Percentiles rank a stretch among this genome's conserved stretches.
Conservation (phyloP, 2,329 filamentous ascomycete genomes). For the Domatiomyces catenatus region DNA sequence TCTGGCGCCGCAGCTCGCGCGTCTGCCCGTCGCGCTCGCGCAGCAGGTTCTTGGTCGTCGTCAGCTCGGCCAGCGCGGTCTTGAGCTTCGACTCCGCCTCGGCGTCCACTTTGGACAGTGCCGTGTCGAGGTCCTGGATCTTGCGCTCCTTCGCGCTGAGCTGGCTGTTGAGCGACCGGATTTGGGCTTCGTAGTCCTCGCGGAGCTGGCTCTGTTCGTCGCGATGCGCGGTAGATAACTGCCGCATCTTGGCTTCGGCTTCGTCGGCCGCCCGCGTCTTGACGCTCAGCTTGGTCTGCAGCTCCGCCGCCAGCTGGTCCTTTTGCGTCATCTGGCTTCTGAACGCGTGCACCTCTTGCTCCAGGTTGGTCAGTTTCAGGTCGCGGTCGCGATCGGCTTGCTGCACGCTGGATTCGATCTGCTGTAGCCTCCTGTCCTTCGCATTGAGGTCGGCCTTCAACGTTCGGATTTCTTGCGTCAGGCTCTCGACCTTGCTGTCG, state of each 20-base stretch:
- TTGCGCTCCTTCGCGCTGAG: constrained; percentile 80
- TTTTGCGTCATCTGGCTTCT: constrained; percentile 12
- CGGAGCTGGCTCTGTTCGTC: constrained; percentile 11
- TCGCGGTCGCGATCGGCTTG: constrained; percentile 80
- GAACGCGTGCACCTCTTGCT: constrained; percentile 13
- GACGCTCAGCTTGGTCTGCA: constrained; percentile 12
- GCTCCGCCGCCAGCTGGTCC: constrained; percentile 11
- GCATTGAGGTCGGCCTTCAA: constrained; percentile 77
- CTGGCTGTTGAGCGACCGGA: constrained; percentile 85
- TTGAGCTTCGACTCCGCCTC: constrained; percentile 77
- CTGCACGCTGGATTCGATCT: constrained; percentile 69
- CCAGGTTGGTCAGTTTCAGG: constrained; percentile 8
- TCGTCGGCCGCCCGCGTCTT: neutral
- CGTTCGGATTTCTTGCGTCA: constrained; percentile 72
- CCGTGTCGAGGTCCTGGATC: constrained; percentile 68
- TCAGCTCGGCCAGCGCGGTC: constrained; percentile 62
- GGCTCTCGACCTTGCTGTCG: constrained; percentile 57
- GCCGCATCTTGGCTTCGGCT: constrained; percentile 4
- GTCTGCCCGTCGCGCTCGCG: constrained; percentile 68
- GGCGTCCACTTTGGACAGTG: constrained; percentile 70
- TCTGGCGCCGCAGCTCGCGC: constrained; percentile 64
- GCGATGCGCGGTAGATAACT: constrained; percentile 1
- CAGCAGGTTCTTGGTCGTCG: constrained; percentile 56
- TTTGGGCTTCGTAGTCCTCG: constrained; percentile 35
- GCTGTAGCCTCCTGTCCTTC: constrained; percentile 78